A percentile compares a stretch with the other conserved stretches of the same genome.
These are phyloP conservation scores for Calocybe cyanea DNA, from an alignment of 768 basidiomycete genomes.

Conservation along the genomic window DNA sequence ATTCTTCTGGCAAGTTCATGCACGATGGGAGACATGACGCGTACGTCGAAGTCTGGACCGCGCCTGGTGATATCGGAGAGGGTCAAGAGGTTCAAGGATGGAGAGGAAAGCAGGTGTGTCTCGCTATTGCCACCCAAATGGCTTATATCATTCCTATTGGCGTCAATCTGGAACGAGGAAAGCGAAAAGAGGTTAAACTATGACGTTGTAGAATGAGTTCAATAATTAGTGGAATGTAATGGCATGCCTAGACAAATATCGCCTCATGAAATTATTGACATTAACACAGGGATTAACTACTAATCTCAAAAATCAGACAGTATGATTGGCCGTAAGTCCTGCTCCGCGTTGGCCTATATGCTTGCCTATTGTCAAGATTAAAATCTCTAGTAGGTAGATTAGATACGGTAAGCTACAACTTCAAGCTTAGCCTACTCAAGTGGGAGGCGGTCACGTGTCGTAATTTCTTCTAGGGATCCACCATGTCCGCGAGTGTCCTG, in stretches of 20 bases:
- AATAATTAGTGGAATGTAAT: too few relatives aligned
- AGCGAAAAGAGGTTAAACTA: conserved; percentile 19
- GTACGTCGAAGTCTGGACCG: conserved; percentile 64
- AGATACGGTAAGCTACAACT: too few relatives aligned
- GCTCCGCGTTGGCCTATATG: too few relatives aligned
- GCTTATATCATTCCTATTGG: conserved; percentile 43
- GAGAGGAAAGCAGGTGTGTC: conserved; percentile 62
- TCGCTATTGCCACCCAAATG: conserved; percentile 62
- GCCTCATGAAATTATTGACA: too few relatives aligned
- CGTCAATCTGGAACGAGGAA: conserved; percentile 31
- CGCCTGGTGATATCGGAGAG: conserved; percentile 51
- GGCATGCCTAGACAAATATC: too few relatives aligned
- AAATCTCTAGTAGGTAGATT: too few relatives aligned
- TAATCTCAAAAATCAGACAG: too few relatives aligned
- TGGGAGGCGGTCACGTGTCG: background rate
- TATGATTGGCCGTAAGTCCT: too few relatives aligned
- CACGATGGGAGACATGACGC: conserved; percentile 53
- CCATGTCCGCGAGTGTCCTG: conserved; percentile 20
- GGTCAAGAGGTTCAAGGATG: conserved; percentile 41
- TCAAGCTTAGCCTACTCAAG: too few relatives aligned
- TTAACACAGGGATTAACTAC: too few relatives aligned
- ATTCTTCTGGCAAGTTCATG: conserved; percentile 48
- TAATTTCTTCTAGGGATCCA: background rate
- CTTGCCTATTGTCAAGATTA: too few relatives aligned
- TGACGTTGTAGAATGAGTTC: conserved; percentile 2